A percentile compares a stretch with the other conserved stretches of the same genome.
Conservation (phyloP, 2,329 filamentous ascomycete genomes). For the Chrysosphaeria jannelii region DNA sequence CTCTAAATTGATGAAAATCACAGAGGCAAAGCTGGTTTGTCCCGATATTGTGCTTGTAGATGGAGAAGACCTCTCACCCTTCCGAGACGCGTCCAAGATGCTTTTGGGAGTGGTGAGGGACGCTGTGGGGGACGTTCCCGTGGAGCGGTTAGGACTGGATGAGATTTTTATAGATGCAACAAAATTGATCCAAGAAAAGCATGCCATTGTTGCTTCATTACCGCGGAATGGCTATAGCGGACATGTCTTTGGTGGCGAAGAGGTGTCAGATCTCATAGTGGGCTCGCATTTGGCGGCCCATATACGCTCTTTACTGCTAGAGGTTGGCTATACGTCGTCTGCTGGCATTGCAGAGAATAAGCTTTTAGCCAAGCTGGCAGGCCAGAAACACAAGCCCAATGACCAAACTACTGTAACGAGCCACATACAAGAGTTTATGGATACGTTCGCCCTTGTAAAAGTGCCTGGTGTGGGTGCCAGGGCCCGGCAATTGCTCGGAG, state of each 20-base stretch:
- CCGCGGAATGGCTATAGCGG: constrained; percentile 30
- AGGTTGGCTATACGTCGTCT: constrained; percentile 59
- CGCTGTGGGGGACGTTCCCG: constrained; percentile 45
- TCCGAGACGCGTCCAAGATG: constrained; percentile 60
- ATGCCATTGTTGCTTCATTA: constrained; percentile 57
- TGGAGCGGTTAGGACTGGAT: constrained; percentile 68
- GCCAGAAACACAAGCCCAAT: constrained; percentile 59
- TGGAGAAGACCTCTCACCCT: constrained; percentile 61
- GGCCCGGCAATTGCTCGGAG: no score
- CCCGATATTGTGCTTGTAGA: constrained; percentile 64
- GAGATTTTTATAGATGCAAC: constrained; percentile 71
- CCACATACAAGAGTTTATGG: constrained; percentile 47
- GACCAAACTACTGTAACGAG: constrained; percentile 62
- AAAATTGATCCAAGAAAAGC: constrained; percentile 43
- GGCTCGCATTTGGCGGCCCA: constrained; percentile 57
- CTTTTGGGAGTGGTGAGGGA: constrained; percentile 19
- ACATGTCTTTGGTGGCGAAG: constrained; percentile 35
- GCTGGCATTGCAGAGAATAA: constrained; percentile 77
- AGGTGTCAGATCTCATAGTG: constrained; percentile 39
- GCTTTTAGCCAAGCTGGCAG: constrained; percentile 56
- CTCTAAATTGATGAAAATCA: constrained; percentile 60
- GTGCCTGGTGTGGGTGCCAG: constrained; percentile 56
- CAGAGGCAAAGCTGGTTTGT: constrained; percentile 49
- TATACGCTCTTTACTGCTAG: constrained; percentile 38
- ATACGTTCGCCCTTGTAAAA: constrained; percentile 42